These are phyloP conservation scores for Pseudognaphalium luteoalbum DNA, from an alignment of 129 eudicot genomes.

Conservation along the genomic window DNA sequence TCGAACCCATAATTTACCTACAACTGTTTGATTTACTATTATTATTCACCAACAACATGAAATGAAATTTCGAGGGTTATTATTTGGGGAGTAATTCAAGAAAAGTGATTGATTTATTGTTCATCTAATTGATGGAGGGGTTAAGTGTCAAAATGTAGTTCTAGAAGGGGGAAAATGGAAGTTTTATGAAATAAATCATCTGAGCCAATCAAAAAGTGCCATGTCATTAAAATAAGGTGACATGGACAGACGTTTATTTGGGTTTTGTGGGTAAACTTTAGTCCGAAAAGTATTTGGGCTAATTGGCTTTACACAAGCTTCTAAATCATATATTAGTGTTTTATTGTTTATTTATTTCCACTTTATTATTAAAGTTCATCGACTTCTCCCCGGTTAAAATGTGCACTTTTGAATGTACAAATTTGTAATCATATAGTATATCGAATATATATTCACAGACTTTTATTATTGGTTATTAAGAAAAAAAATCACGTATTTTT, in stretches of 20 bases:
- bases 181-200: slow-evolving; percentile 9
- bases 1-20: slow-evolving; percentile 30
- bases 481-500: no score
- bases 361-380: no score
- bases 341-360: no score
- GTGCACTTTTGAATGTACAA: no score
- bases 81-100: neutral
- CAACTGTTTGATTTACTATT: slow-evolving; percentile 9
- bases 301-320: neutral
- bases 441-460: no score
- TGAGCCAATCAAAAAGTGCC: neutral
- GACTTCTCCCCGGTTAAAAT: no score
- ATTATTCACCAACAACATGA: neutral
- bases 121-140: slow-evolving; percentile 14
- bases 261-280: neutral
- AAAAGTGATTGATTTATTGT: neutral
- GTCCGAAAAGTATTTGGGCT: neutral
- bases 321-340: no score
- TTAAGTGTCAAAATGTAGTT: slow-evolving; percentile 4
- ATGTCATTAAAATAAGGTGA: neutral
- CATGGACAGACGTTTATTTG: neutral
- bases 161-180: slow-evolving; percentile 20
- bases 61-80: neutral
- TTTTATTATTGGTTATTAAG: no score
- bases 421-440: no score